Conservation (phyloP, 2,329 filamentous ascomycete genomes). For the Truncatella angustata region DNA sequence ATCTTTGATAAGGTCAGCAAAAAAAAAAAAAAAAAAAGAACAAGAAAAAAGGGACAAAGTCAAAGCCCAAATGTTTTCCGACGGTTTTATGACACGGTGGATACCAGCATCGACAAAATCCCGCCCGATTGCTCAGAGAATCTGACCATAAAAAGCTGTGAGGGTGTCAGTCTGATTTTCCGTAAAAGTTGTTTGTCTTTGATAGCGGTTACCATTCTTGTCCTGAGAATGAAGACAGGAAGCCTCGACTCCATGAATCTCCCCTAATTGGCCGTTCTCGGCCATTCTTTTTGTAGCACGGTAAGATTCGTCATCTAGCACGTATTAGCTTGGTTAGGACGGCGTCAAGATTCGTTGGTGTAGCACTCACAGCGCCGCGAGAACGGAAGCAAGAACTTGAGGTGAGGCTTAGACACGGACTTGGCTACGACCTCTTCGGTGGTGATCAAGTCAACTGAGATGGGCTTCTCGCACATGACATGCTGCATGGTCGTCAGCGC, state of each 20-base stretch:
- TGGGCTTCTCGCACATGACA: slow-evolving; percentile 7
- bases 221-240: slow-evolving; percentile 2
- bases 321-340: neutral
- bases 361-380: neutral
- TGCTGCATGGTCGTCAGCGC: neutral
- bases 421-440: slow-evolving; percentile 6
- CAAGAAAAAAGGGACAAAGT: no score
- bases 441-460: slow-evolving; percentile 3
- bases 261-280: neutral
- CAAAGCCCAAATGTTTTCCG: neutral
- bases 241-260: slow-evolving; percentile 1
- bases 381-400: slow-evolving; percentile 7
- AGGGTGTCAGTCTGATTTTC: neutral
- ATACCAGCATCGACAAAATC: slow-evolving; percentile 6
- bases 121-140: slow-evolving; percentile 2
- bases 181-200: neutral
- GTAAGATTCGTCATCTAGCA: slow-evolving; percentile 5
- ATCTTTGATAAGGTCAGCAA: neutral
- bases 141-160: neutral
- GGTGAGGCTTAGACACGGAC: slow-evolving; percentile 6
- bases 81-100: neutral
- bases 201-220: neutral
- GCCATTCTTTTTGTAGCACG: slow-evolving; percentile 2
- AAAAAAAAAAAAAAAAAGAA: no score
- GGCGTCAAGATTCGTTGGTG: neutral